phyloP scores from a whole-genome alignment of 2,329 filamentous ascomycete species.

The Aphanoascus verrucosus region DNA sequence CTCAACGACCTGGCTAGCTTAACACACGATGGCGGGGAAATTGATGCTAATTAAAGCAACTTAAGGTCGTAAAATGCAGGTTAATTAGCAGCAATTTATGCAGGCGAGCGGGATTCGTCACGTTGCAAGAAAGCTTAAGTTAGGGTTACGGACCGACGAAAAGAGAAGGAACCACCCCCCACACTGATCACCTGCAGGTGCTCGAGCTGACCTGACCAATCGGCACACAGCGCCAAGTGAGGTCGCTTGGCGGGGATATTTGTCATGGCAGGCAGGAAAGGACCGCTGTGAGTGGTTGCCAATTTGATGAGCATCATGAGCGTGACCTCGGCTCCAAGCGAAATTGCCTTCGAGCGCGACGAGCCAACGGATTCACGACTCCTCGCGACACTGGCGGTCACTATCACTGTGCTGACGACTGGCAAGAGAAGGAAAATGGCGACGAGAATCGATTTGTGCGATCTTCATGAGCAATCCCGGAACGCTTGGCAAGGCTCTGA shows the following conservation, averaged over 20 bases:
- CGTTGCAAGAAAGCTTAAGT: background rate
- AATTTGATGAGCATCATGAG: background rate
- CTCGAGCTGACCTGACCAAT: background rate
- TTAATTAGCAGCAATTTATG: background rate
- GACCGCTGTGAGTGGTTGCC: constrained; percentile 4
- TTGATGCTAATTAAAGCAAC: constrained; percentile 10
- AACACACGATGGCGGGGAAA: background rate
- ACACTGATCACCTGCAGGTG: constrained; percentile 1
- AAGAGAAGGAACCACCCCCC: background rate
- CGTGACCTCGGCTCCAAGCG: no score
- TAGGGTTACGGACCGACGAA: constrained; percentile 7
- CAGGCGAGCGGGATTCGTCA: background rate
- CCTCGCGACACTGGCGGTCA: no score
- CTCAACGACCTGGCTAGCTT: background rate
- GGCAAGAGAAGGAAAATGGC: background rate
- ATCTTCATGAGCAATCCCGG: background rate
- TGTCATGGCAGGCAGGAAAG: no score
- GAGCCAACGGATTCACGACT: no score
- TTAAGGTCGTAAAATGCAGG: background rate
- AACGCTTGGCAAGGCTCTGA: background rate
- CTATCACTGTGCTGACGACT: no score
- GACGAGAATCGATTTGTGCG: background rate
- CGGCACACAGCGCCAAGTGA: background rate
- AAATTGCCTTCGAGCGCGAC: no score
- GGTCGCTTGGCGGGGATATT: background rate